phyloP scores from a whole-genome alignment of 1,284 basidiomycete species.

The Testicularia cyperi region DNA sequence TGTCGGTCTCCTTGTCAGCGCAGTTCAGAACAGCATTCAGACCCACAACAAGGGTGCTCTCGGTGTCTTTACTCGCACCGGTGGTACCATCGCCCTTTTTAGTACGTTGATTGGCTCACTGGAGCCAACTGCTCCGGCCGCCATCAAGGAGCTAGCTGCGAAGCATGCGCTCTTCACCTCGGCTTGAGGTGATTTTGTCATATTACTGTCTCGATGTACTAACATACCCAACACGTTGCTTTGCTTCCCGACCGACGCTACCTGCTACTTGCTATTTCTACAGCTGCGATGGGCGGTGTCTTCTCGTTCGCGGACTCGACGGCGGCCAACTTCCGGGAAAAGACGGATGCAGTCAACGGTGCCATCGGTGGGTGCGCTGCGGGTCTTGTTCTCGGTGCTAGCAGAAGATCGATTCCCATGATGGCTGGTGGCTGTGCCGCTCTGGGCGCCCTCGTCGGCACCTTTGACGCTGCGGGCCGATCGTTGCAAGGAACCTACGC shows the following conservation, averaged over 20 bases:
- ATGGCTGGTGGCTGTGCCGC: slow-evolving; percentile 79
- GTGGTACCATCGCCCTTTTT: slow-evolving; percentile 79
- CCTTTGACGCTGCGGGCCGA: slow-evolving; percentile 77
- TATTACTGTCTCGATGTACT: no score
- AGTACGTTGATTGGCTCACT: slow-evolving; percentile 54
- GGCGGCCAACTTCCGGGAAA: slow-evolving; percentile 78
- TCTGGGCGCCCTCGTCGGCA: slow-evolving; percentile 77
- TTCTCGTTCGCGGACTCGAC: slow-evolving; percentile 80
- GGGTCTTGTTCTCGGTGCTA: slow-evolving; percentile 83
- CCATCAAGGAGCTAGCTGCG: no score
- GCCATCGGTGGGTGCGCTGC: slow-evolving; percentile 88
- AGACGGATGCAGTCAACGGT: slow-evolving; percentile 79
- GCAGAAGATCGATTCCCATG: slow-evolving; percentile 80
- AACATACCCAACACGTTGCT: no score
- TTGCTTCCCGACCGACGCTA: no score
- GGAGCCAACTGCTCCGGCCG: no score
- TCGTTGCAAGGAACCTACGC: slow-evolving; percentile 38
- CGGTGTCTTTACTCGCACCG: slow-evolving; percentile 77
- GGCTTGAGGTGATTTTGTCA: no score
- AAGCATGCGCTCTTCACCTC: no score
- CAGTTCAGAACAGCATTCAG: slow-evolving; percentile 55
- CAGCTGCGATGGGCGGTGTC: slow-evolving; percentile 80
- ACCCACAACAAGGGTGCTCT: slow-evolving; percentile 78
- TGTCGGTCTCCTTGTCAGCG: slow-evolving; percentile 51
- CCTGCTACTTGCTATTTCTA: no score